phyloP scores from a whole-genome alignment of 1,284 basidiomycete genomes.

The Fistulina hepatica region DNA sequence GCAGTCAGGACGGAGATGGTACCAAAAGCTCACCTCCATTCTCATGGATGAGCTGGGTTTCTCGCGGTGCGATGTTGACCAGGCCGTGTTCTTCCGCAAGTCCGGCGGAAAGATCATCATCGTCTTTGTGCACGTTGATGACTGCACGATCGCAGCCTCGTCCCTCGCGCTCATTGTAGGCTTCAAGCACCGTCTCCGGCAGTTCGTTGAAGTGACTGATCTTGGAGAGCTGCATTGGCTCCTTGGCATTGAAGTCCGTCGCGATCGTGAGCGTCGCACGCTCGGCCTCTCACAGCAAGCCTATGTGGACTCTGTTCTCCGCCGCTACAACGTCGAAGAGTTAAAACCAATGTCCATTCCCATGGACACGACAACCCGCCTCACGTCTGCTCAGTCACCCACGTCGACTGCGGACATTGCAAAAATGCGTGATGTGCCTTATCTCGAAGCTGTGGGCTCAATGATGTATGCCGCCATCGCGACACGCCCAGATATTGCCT shows the following conservation, averaged over 20 bases:
- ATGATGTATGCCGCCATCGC: slow-evolving; percentile 17
- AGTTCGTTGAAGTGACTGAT: neutral
- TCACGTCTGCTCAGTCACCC: too few species aligned
- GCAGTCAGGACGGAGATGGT: slow-evolving; percentile 8
- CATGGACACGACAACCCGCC: slow-evolving; percentile 11
- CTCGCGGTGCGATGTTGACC: neutral
- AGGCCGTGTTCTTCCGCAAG: slow-evolving; percentile 1
- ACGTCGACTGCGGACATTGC: slow-evolving; percentile 9
- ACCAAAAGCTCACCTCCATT: slow-evolving; percentile 4
- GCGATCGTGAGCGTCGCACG: slow-evolving; percentile 2
- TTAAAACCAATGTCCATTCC: slow-evolving; percentile 13
- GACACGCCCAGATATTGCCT: slow-evolving; percentile 18
- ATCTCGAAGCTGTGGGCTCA: slow-evolving; percentile 14
- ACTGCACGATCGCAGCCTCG: slow-evolving; percentile 13
- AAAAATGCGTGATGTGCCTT: slow-evolving; percentile 13
- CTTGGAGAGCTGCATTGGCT: slow-evolving; percentile 3
- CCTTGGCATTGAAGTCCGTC: neutral
- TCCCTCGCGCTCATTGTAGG: neutral
- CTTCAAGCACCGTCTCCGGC: slow-evolving; percentile 8
- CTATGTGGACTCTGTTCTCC: slow-evolving; percentile 17
- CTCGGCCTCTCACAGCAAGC: slow-evolving; percentile 12
- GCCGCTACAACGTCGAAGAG: slow-evolving; percentile 11
- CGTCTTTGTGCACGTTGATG: slow-evolving; percentile 13
- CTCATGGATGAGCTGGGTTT: neutral
- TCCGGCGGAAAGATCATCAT: slow-evolving; percentile 1